Conservation (phyloP, 2,329 filamentous ascomycete genomes). For the Microdochium nivale region DNA sequence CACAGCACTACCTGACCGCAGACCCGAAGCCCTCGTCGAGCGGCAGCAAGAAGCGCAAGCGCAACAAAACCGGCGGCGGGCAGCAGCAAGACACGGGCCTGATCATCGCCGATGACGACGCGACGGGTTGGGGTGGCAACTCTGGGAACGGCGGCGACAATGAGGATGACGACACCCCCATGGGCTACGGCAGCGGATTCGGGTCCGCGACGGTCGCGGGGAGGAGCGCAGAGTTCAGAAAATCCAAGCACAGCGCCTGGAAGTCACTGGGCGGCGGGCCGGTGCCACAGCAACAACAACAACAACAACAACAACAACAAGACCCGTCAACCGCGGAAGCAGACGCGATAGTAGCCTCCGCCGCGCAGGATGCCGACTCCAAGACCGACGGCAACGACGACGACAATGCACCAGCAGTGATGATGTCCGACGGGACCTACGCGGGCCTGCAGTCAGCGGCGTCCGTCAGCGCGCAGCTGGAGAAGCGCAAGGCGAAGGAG, state of each 20-base stretch:
- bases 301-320: slow-evolving; percentile 10
- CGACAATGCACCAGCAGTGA: slow-evolving; percentile 34
- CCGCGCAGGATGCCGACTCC: slow-evolving; percentile 57
- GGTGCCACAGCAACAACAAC: slow-evolving; percentile 28
- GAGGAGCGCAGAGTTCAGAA: slow-evolving; percentile 56
- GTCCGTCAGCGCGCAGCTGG: slow-evolving; percentile 62
- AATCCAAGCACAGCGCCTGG: slow-evolving; percentile 73
- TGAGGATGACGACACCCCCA: slow-evolving; percentile 43
- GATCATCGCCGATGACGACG: slow-evolving; percentile 58
- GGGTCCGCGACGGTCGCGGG: slow-evolving; percentile 41
- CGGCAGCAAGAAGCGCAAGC: slow-evolving; percentile 53
- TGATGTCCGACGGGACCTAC: slow-evolving; percentile 81
- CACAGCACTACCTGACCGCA: slow-evolving; percentile 74
- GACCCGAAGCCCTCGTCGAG: slow-evolving; percentile 38
- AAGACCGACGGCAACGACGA: slow-evolving; percentile 38
- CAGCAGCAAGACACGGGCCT: slow-evolving; percentile 38
- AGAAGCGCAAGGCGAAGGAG: slow-evolving; percentile 59
- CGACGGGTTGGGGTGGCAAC: slow-evolving; percentile 34
- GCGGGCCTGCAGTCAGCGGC: slow-evolving; percentile 81
- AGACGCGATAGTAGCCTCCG: slow-evolving; percentile 68
- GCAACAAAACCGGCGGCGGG: slow-evolving; percentile 40
- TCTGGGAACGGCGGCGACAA: slow-evolving; percentile 34
- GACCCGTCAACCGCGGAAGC: slow-evolving; percentile 53
- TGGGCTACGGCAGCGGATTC: slow-evolving; percentile 10
- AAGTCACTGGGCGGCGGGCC: slow-evolving; percentile 51